phyloP scores from a whole-genome alignment of 495 filamentous ascomycete species.

The Penicillium canescens region DNA sequence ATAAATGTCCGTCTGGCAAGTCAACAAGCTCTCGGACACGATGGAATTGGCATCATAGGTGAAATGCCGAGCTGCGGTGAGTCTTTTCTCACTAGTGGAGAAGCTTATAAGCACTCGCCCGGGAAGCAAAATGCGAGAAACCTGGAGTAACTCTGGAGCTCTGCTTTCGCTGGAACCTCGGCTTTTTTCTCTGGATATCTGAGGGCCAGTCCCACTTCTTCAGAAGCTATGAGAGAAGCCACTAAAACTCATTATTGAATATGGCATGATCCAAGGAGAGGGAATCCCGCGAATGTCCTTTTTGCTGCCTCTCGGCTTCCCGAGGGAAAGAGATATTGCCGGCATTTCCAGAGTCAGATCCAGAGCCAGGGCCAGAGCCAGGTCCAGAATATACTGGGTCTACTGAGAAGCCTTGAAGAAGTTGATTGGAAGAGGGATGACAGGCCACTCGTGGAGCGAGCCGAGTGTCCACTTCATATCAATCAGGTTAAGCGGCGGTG shows the following conservation, averaged over 20 bases:
- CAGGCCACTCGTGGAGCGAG: no score
- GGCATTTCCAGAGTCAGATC: background rate
- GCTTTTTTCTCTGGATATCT: background rate
- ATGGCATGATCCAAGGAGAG: no score
- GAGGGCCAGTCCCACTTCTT: no score
- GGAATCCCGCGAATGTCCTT: no score
- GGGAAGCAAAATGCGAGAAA: background rate
- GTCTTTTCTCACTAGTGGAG: constrained; percentile 15
- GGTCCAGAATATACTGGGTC: background rate
- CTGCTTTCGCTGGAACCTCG: constrained; percentile 9
- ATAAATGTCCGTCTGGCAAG: constrained; percentile 29
- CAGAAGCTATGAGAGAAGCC: no score
- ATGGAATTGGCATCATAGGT: background rate
- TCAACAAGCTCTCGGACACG: background rate
- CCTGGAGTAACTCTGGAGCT: constrained; percentile 9
- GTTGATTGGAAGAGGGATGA: constrained; percentile 11
- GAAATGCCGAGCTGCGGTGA: constrained; percentile 15
- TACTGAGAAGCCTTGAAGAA: background rate
- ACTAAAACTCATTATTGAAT: no score
- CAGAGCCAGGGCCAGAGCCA: background rate
- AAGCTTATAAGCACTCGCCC: background rate
- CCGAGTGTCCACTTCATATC: constrained; percentile 7
- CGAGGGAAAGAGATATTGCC: background rate
- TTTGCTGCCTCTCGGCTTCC: background rate
- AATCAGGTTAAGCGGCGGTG: constrained; percentile 1